Percentiles rank a stretch among this genome's conserved stretches.
phyloP scores from a whole-genome alignment of 192 early-diverging fungal species.

The Coemansia sp. region DNA sequence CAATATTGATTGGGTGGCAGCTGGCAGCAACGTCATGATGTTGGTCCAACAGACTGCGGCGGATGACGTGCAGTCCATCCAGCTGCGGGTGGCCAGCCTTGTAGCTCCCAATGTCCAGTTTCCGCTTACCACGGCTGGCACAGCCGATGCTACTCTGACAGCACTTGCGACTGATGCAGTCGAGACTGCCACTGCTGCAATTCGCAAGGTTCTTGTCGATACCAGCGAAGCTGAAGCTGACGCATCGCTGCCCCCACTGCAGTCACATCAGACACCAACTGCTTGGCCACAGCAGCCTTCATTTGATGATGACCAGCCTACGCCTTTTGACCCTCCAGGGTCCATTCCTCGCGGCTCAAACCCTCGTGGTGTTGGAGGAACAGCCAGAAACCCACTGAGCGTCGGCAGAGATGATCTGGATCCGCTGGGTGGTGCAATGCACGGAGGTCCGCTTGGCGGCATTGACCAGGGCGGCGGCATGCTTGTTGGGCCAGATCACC shows the following conservation, averaged over 20 bases:
- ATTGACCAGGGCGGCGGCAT: constrained; percentile 71
- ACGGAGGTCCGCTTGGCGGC: constrained; percentile 31
- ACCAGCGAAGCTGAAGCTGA: background rate
- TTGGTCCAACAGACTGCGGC: constrained; percentile 8
- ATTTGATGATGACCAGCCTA: background rate
- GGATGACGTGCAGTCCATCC: constrained; percentile 5
- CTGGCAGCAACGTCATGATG: constrained; percentile 23
- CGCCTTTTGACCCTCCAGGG: background rate
- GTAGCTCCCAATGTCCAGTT: constrained; percentile 15
- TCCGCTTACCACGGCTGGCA: constrained; percentile 7
- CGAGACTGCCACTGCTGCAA: constrained; percentile 18
- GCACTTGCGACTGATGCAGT: constrained; percentile 18
- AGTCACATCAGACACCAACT: background rate
- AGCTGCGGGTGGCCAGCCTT: constrained; percentile 6
- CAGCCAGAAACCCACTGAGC: constrained; percentile 1
- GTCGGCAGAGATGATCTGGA: constrained; percentile 76
- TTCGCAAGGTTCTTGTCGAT: constrained; percentile 18
- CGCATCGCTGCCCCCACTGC: background rate
- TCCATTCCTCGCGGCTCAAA: background rate
- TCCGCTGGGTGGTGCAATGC: constrained; percentile 27
- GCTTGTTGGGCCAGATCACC: constrained; percentile 84
- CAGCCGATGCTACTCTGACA: background rate
- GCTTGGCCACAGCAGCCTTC: background rate
- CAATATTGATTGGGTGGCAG: constrained; percentile 28
- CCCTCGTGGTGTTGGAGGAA: background rate